A percentile compares a stretch with the other conserved stretches of the same genome.
These are phyloP conservation scores for Gautieria morchelliformis DNA, from an alignment of 768 basidiomycete genomes.

Conservation along the genomic window DNA sequence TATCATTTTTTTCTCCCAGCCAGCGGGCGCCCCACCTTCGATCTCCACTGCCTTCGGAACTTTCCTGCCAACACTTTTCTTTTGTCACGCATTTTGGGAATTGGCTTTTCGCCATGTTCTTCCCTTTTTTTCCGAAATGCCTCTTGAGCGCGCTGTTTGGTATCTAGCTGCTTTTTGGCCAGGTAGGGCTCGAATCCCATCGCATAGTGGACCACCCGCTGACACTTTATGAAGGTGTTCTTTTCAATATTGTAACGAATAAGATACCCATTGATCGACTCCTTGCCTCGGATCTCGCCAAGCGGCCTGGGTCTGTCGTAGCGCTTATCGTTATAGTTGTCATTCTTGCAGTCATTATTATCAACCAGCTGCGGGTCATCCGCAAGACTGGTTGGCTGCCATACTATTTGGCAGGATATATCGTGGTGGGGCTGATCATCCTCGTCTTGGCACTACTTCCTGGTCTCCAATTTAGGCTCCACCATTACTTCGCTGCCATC, in stretches of 20 bases:
- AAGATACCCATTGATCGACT: slow-evolving; percentile 71
- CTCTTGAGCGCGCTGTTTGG: slow-evolving; percentile 64
- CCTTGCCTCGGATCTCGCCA: slow-evolving; percentile 54
- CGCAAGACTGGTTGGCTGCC: slow-evolving; percentile 80
- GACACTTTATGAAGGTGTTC: slow-evolving; percentile 33
- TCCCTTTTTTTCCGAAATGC: slow-evolving; percentile 55
- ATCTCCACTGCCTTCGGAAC: slow-evolving; percentile 63
- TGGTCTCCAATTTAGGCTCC: slow-evolving; percentile 57
- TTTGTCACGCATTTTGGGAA: slow-evolving; percentile 73
- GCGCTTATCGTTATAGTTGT: slow-evolving; percentile 62
- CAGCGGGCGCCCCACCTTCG: slow-evolving; percentile 53
- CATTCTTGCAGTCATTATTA: slow-evolving; percentile 44
- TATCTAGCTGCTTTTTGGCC: slow-evolving; percentile 76
- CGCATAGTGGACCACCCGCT: not conserved
- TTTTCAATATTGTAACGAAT: slow-evolving; percentile 62
- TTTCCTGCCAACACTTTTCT: slow-evolving; percentile 72
- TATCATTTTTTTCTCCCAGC: slow-evolving; percentile 69
- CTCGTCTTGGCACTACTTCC: slow-evolving; percentile 63
- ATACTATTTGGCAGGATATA: slow-evolving; percentile 67
- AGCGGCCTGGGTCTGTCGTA: slow-evolving; percentile 56
- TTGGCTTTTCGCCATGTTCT: slow-evolving; percentile 64
- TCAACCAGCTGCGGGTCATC: slow-evolving; percentile 76
- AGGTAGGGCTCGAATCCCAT: not conserved
- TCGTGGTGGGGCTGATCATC: slow-evolving; percentile 52
- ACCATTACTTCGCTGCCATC: slow-evolving; percentile 78